These are phyloP conservation scores for Aureoboletus auriporus DNA, from an alignment of 768 basidiomycete genomes.

Conservation along the genomic window DNA sequence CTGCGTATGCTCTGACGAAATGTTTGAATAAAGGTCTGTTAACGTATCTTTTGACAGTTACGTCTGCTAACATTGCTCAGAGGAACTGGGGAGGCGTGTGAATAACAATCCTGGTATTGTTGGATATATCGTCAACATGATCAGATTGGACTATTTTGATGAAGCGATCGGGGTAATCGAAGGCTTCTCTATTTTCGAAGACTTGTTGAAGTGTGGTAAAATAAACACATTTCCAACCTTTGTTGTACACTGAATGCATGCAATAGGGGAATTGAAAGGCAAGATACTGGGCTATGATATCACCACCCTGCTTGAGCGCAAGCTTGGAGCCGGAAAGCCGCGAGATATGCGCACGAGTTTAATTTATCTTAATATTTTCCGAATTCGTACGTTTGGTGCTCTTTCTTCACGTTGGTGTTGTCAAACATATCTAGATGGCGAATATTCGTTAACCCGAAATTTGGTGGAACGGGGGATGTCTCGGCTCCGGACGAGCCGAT, in stretches of 20 bases:
- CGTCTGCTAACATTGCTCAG: neutral
- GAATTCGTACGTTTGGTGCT: slow-evolving; percentile 1
- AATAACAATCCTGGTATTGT: slow-evolving; percentile 2
- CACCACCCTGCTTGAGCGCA: slow-evolving; percentile 5
- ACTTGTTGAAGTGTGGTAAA: slow-evolving; percentile 9
- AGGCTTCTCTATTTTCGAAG: slow-evolving; percentile 16
- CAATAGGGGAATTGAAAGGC: slow-evolving; percentile 3
- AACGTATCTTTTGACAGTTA: neutral
- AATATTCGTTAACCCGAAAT: slow-evolving; percentile 3
- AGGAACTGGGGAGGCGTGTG: slow-evolving; percentile 1
- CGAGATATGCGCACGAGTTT: slow-evolving; percentile 13
- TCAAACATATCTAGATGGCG: slow-evolving; percentile 1
- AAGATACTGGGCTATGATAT: slow-evolving; percentile 9
- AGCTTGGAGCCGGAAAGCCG: slow-evolving; percentile 10
- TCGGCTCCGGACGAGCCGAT: slow-evolving; percentile 3
- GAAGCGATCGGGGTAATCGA: slow-evolving; percentile 20
- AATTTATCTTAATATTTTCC: slow-evolving; percentile 12
- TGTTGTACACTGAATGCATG: neutral
- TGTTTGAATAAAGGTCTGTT: slow-evolving; percentile 8
- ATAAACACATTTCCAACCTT: neutral
- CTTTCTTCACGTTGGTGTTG: neutral
- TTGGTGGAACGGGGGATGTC: slow-evolving; percentile 13
- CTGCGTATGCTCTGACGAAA: slow-evolving; percentile 14
- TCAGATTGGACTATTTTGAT: slow-evolving; percentile 22
- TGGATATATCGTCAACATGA: slow-evolving; percentile 21